Base-by-base conservation (phyloP, 352 stramenopile genomes). In the Saprolegnia parasitica region DNA sequence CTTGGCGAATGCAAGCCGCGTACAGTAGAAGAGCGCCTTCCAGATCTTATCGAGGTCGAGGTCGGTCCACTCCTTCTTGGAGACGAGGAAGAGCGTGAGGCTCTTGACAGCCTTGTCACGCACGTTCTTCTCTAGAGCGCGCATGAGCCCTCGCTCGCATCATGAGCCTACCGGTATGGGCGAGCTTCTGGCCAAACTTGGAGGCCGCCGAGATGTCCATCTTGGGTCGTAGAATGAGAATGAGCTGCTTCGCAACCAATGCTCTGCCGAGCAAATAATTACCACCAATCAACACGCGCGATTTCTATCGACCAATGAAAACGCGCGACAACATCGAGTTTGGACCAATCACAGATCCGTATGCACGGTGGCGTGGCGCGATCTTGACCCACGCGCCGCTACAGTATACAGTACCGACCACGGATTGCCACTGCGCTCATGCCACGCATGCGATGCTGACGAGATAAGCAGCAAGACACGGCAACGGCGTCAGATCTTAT, bases 31-130 rank as follows among this genome's bases (percentile, higher is more conserved):
- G 9, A 94, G 81, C 75, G 86, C 86, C 73, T 92, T 94, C 86
- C 86, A 94, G 63, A 94, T 83, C 76, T 94, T 94, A 77, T 94
- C 86, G 81, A 82, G 89, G 68, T 94, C 86, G 50, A 92, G 76
- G 21, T 80, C 74, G 29, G 71, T 83, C 86, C 86, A 94, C 66
- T 81, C 72, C 42, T 63, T 76, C 72, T 87, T 87, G 72, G 84
- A 81, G 10, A 75, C 78, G 65, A 94, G 70, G 73, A 89, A 94
- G 47, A 83, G 67, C 16, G 84, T 87, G 73, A 94, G 74, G 72
- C 90, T 94, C 72, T 91, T 91, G 8, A 94, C 77, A 40, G 86
- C 84, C 49, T 84, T 80, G 71, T 94, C 86, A 42, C 86, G 86
- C 64, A 89, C 90, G 72, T 94, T 91, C 72, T 93, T 92, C 71